Base-by-base conservation (phyloP, 805 yeast species). In the Saturnispora galanensis region DNA sequence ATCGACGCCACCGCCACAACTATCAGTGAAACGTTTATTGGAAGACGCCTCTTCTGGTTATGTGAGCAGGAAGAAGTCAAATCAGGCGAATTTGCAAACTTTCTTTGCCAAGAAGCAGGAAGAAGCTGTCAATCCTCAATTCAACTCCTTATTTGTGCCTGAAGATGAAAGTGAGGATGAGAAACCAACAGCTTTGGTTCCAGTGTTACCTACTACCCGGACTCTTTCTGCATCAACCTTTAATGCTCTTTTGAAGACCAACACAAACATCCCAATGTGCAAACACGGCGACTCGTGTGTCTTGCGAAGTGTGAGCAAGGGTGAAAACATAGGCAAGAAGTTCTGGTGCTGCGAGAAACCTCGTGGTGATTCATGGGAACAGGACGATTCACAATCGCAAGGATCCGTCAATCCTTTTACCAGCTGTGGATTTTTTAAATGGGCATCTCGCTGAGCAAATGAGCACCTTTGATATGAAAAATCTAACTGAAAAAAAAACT, bases 341-440 rank as follows among this genome's bases (percentile, higher is more conserved):
- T 77, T 77, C 50, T 77, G 81, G 81, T 65, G 73, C 17, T 77
- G 82, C 54, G 48, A 64, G 0, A 61, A 66, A 47, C 64, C 67
- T 2, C 52, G 56, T 1, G 47, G 47, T 12, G 57, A 50, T 6
- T 44, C 55, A 2, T 61, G 64, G 65, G 49, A 44, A 3, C 21
- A 21, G 11, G 31, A 35, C 10, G 35, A 42, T 18, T 15, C 41
- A 30, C 32, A 40, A 30, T n/a, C 17, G 18, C 11, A 10, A 10
- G 28, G 38, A 11, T 18, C n/a, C 31, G 42, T 31, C 12, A 39
- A 31, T 17, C 12, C 30, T 13, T 50, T 47, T 45, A 46, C 29
- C 33, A 68, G 67, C n/a, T 76, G 81, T 56, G 76, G 73, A 1
- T 74, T 58, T 52, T 76, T 76, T 55, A 68, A 75, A 57, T 76